These are phyloP conservation scores for Aureobasidium sp. DNA, from an alignment of 2,329 filamentous ascomycete genomes.

Conservation along the genomic window DNA sequence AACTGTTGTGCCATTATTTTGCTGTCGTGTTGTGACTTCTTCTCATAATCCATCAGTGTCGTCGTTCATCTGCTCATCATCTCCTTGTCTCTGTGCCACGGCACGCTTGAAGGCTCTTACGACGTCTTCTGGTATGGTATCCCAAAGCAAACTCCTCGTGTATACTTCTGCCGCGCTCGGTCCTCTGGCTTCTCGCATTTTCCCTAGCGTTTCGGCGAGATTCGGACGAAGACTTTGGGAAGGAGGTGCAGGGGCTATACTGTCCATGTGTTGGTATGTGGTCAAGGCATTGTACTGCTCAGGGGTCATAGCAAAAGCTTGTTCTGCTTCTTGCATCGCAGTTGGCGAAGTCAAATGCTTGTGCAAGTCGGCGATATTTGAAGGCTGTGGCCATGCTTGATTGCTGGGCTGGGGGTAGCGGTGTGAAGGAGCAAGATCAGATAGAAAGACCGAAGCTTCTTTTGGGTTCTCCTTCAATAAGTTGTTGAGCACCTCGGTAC, in stretches of 20 bases:
- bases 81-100: constrained; percentile 58
- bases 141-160: constrained; percentile 85
- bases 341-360: constrained; percentile 50
- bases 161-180: constrained; percentile 70
- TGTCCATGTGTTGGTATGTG: background rate
- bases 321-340: constrained; percentile 78
- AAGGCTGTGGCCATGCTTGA: constrained; percentile 1
- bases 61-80: constrained; percentile 15
- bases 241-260: constrained; percentile 30
- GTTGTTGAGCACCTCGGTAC: constrained; percentile 67
- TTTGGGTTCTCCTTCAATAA: constrained; percentile 59
- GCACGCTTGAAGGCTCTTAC: constrained; percentile 88
- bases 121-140: constrained; percentile 85
- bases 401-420: background rate
- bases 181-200: constrained; percentile 58
- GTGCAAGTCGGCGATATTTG: constrained; percentile 34
- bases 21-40: background rate
- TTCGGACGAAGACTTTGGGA: constrained; percentile 46
- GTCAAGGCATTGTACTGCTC: constrained; percentile 83
- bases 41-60: background rate
- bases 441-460: background rate
- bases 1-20: background rate
- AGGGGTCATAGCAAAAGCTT: constrained; percentile 76
- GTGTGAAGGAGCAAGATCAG: background rate
- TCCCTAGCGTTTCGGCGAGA: constrained; percentile 70